Conservation (phyloP, 2,329 filamentous ascomycete genomes). For the Stylonectria norvegica region DNA sequence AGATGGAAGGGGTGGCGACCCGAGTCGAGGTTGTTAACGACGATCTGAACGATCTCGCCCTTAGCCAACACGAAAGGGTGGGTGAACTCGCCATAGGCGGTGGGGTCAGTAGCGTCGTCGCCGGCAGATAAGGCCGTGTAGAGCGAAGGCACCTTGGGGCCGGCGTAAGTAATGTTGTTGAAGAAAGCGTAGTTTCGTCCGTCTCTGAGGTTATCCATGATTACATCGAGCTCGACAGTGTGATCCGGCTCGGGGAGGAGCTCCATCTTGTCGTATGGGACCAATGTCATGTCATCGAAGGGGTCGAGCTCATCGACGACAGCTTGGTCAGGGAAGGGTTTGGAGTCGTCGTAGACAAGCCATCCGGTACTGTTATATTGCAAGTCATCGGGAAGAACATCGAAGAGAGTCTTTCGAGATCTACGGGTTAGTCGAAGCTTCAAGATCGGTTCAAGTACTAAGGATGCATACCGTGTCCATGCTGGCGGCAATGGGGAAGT, state of each 20-base stretch:
- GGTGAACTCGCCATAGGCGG: conserved; percentile 64
- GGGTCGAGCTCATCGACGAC: conserved; percentile 59
- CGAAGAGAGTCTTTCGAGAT: conserved; percentile 58
- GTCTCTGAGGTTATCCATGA: conserved; percentile 59
- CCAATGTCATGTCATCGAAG: conserved; percentile 71
- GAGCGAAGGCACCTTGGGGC: conserved; percentile 72
- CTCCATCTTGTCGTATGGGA: conserved; percentile 63
- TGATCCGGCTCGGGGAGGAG: conserved; percentile 62
- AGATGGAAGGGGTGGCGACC: conserved; percentile 75
- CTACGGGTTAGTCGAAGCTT: neutral
- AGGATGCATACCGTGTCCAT: conserved; percentile 59
- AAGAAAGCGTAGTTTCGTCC: conserved; percentile 62
- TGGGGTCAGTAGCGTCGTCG: conserved; percentile 54
- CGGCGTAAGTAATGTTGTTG: conserved; percentile 73
- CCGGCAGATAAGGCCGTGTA: conserved; percentile 70
- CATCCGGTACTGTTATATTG: conserved; percentile 67
- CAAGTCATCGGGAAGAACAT: conserved; percentile 61
- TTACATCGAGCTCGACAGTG: conserved; percentile 60
- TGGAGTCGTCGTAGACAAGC: conserved; percentile 53
- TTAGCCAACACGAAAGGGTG: conserved; percentile 66
- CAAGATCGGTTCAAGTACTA: too few species aligned
- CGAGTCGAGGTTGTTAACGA: conserved; percentile 71
- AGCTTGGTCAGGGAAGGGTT: conserved; percentile 48
- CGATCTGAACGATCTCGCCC: conserved; percentile 64
- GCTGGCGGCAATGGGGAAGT: conserved; percentile 65